Conservation (phyloP, 345 rosid genomes). For the Brassica juncea region DNA sequence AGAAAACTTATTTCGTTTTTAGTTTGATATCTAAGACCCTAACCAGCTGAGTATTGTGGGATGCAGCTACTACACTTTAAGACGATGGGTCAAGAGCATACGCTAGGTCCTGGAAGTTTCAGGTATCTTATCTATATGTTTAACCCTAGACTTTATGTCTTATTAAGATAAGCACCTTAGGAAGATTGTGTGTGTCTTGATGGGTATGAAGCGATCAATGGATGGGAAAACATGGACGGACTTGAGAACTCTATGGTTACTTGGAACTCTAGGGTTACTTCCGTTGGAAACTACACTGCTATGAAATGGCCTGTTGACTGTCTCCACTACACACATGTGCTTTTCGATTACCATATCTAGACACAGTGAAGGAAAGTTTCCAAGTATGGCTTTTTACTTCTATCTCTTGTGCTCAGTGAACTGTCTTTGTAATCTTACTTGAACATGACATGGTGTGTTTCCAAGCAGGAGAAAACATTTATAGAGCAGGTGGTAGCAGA, state of each 20-base stretch:
- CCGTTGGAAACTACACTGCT: constrained; percentile 34
- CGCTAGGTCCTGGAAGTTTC: constrained; percentile 76
- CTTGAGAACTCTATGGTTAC: constrained; percentile 75
- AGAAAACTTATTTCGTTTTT: neutral
- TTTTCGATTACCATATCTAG: too few species aligned
- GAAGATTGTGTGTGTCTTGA: neutral
- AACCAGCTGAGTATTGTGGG: neutral
- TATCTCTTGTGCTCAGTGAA: neutral
- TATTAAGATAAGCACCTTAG: constrained; percentile 15
- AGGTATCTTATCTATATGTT: constrained; percentile 49
- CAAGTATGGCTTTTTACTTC: neutral
- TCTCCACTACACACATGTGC: neutral
- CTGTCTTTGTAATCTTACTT: neutral
- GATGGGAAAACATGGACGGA: constrained; percentile 74
- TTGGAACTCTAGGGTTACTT: constrained; percentile 86
- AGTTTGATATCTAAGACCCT: neutral
- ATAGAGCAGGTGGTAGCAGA: constrained; percentile 86
- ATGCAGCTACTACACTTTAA: constrained; percentile 80
- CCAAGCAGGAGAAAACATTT: constrained; percentile 78
- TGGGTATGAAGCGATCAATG: constrained; percentile 59
- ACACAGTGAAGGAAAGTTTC: too few species aligned
- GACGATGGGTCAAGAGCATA: constrained; percentile 87
- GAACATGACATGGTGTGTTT: constrained; percentile 13
- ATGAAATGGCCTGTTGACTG: constrained; percentile 7
- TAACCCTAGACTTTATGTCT: neutral